Percentiles rank a stretch among this genome's conserved stretches.
These are phyloP conservation scores for Lathyrus tuberosus DNA, from an alignment of 306 rosid species.

Conservation along the genomic window DNA sequence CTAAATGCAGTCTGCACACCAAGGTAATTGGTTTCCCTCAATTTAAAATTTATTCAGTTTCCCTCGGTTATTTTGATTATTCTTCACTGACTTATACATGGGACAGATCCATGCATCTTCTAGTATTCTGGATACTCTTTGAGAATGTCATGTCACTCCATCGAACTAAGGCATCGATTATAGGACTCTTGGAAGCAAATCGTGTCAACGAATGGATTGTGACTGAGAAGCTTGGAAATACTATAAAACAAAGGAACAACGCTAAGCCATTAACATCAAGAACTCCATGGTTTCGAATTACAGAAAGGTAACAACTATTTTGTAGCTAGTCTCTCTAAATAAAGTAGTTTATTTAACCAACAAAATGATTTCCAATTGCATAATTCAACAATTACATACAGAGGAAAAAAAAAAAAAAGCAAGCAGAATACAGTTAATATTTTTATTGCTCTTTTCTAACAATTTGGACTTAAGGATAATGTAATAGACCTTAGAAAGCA, in stretches of 20 bases:
- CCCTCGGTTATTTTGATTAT: constrained; percentile 15
- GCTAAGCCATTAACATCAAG: constrained; percentile 43
- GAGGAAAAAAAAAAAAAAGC: neutral
- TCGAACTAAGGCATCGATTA: constrained; percentile 64
- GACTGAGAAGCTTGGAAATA: constrained; percentile 63
- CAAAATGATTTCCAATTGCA: constrained; percentile 19
- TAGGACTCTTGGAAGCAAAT: constrained; percentile 58
- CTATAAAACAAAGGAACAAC: constrained; percentile 48
- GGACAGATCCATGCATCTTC: constrained; percentile 54
- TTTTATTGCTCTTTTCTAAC: constrained; percentile 7
- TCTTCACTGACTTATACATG: constrained; percentile 27
- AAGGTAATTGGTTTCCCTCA: constrained; percentile 45
- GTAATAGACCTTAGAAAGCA: constrained; percentile 26
- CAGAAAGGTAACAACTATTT: constrained; percentile 41
- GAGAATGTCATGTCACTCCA: constrained; percentile 68
- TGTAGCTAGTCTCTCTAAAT: constrained; percentile 31
- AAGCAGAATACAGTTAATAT: constrained; percentile 17
- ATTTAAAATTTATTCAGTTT: constrained; percentile 23
- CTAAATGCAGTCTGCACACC: constrained; percentile 61
- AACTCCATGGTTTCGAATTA: constrained; percentile 37
- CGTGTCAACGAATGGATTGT: constrained; percentile 65
- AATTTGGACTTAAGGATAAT: constrained; percentile 27
- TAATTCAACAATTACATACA: constrained; percentile 3
- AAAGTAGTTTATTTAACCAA: constrained; percentile 33
- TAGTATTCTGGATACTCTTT: constrained; percentile 64